Evolutionary conservation across 2,329 filamentous ascomycete genomes (phyloP).

Genomic region (Talaromyces funiculosus): DNA sequence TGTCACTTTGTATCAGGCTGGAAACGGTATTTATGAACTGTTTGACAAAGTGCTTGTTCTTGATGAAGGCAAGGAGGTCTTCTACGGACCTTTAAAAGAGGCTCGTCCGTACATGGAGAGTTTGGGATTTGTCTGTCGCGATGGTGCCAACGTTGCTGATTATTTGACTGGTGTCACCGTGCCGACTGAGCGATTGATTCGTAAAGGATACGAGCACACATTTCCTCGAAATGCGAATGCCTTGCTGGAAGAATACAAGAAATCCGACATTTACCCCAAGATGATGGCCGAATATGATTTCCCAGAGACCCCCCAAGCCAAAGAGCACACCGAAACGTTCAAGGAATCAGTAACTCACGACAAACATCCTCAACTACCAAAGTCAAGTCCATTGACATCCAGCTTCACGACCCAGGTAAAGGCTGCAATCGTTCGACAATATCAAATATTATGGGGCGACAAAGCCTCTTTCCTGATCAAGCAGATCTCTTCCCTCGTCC

Average conservation of each 20-base stretch:
- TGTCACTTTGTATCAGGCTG: conserved; percentile 64
- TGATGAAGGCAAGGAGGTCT: conserved; percentile 61
- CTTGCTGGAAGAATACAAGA: conserved; percentile 48
- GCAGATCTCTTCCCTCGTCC: conserved; percentile 52
- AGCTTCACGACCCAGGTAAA: conserved; percentile 49
- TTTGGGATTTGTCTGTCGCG: conserved; percentile 57
- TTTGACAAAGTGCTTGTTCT: conserved; percentile 67
- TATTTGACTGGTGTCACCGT: conserved; percentile 62
- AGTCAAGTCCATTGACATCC: conserved; percentile 53
- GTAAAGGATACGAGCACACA: conserved; percentile 37
- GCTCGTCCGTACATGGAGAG: conserved; percentile 61
- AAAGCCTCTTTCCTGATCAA: conserved; percentile 60
- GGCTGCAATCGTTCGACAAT: conserved; percentile 49
- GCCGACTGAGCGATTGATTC: conserved; percentile 44
- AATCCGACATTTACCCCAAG: conserved; percentile 44
- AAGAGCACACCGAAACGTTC: conserved; percentile 50
- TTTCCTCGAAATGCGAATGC: conserved; percentile 41
- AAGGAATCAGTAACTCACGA: conserved; percentile 48
- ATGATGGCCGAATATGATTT: conserved; percentile 57
- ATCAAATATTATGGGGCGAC: conserved; percentile 61
- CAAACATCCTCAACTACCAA: conserved; percentile 51
- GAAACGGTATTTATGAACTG: conserved; percentile 62
- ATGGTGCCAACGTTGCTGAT: conserved; percentile 60
- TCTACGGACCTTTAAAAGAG: conserved; percentile 55
- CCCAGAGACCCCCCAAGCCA: conserved; percentile 46